Evolutionary conservation across 208 protist genomes (phyloP).

Genomic region (Trypanosoma vivax): DNA sequence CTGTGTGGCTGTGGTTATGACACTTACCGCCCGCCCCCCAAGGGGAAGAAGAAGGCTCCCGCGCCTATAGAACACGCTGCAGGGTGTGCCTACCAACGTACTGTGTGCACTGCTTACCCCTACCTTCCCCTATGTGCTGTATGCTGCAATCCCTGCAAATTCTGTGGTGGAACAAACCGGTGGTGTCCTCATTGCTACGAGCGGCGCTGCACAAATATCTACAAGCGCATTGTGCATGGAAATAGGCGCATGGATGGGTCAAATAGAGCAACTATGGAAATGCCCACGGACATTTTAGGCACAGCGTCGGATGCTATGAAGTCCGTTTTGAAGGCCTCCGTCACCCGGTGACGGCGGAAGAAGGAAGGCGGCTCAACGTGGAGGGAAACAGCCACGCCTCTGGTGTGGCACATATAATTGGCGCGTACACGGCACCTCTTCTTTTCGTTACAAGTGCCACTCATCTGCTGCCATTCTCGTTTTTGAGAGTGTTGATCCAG

Average conservation of each 20-base stretch:
- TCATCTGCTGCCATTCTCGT: too few species aligned
- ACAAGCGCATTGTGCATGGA: constrained; percentile 76
- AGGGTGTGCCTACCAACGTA: constrained; percentile 74
- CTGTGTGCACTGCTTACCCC: constrained; percentile 76
- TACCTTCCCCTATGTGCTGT: constrained; percentile 63
- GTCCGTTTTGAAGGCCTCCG: not conserved
- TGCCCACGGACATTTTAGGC: not conserved
- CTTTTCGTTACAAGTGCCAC: too few species aligned
- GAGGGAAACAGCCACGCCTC: too few species aligned
- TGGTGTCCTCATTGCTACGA: constrained; percentile 89
- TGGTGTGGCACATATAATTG: too few species aligned
- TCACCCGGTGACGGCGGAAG: not conserved
- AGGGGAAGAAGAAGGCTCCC: constrained; percentile 59
- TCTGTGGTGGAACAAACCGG: constrained; percentile 59
- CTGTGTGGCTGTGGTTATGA: constrained; percentile 77
- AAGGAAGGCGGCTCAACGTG: too few species aligned
- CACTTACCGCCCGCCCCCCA: constrained; percentile 75
- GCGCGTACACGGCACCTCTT: too few species aligned
- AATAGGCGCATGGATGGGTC: constrained; percentile 12
- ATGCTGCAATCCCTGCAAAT: constrained; percentile 69
- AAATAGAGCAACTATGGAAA: not conserved
- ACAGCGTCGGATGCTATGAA: not conserved
- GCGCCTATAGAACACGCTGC: constrained; percentile 53
- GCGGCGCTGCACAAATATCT: constrained; percentile 58
- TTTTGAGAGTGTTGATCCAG: too few species aligned